Evolutionary conservation across 345 rosid species (phyloP).

Genomic region (Noccaea bulbosa): DNA sequence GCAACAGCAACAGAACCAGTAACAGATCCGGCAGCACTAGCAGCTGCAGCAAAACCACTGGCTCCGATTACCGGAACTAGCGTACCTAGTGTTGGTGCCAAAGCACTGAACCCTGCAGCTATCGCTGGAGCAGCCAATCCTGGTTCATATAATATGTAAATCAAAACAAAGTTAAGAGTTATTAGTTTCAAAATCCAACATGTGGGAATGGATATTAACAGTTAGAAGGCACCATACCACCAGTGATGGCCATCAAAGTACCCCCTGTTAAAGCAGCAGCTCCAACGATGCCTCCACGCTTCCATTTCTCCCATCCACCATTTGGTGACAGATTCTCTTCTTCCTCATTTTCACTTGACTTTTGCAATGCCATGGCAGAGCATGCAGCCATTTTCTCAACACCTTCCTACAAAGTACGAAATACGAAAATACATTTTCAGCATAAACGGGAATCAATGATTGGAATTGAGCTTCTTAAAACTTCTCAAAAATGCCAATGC

Average conservation of each 20-base stretch:
- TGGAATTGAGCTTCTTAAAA: background rate
- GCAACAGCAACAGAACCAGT: slow-evolving; percentile 99
- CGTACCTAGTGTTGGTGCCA: slow-evolving; percentile 93
- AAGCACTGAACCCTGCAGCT: slow-evolving; percentile 91
- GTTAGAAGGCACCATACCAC: slow-evolving; percentile 55
- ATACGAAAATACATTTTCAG: background rate
- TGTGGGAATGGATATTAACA: slow-evolving; percentile 12
- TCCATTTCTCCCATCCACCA: slow-evolving; percentile 76
- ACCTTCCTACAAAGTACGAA: slow-evolving; percentile 34
- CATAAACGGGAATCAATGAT: background rate
- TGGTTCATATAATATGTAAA: slow-evolving; percentile 38
- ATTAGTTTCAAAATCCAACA: background rate
- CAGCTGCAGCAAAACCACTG: slow-evolving; percentile 97
- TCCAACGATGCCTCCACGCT: slow-evolving; percentile 95
- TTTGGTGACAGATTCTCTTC: slow-evolving; percentile 55
- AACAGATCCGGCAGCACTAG: slow-evolving; percentile 92
- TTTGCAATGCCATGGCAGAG: slow-evolving; percentile 86
- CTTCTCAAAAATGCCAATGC: background rate
- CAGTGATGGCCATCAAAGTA: slow-evolving; percentile 91
- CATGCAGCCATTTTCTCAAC: slow-evolving; percentile 86
- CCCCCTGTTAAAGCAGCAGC: slow-evolving; percentile 98
- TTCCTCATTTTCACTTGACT: slow-evolving; percentile 61
- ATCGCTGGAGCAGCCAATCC: slow-evolving; percentile 99
- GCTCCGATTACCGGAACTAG: slow-evolving; percentile 93
- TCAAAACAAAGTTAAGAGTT: background rate